Evolutionary conservation across 2,329 filamentous ascomycete species (phyloP), one percentile per base, ranked within the genome.

Genomic region (Monilinia fructigena): DNA sequence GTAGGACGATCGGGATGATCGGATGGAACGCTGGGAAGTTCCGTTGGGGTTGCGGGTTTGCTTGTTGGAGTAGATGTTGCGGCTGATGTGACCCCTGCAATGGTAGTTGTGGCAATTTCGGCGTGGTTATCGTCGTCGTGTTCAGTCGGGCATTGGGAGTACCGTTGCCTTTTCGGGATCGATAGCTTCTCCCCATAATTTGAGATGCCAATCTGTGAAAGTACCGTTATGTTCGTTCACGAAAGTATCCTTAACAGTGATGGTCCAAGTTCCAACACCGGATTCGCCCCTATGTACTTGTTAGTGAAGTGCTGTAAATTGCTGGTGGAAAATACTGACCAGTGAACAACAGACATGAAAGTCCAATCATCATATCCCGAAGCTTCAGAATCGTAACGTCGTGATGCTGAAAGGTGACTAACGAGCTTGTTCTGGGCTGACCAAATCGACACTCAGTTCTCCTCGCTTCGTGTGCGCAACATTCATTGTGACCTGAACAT

Each of bases 401-500:
- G 89, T 1, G 89, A 82, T 16, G 88, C 90, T 5, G 93, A 90
- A 63, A 99, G 86, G 75, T 97, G 89, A 75, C 92, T 97, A 70
- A 92, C 82, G 67, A 97, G 80, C 12, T 92, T 91, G 42, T 86
- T 86, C 82, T 0, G 95, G 95, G 73, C 93, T 97, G 75, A 91
- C 86, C 55, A 99, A 82, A 75, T 99, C 95, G 48, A 96, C 94
- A 75, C 92, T 97, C 35, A 99, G 78, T 76, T 99, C 95, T 66
- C 95, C 95, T 70, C 95, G 89, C 68, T 90, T 89, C 2, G 85
- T 88, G 76, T 99, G 95, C 65, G 91, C 86, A 31, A 97, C 85
- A 74, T 99, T 99, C 93, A 99, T 99, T 3, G 94, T 98, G 47
- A 99, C 86, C 0, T 94, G 98, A 47, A 99, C 91, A 79, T 99